Evolutionary conservation across 1,284 basidiomycete species (phyloP).

Genomic region (Ceratobasidium sp.): DNA sequence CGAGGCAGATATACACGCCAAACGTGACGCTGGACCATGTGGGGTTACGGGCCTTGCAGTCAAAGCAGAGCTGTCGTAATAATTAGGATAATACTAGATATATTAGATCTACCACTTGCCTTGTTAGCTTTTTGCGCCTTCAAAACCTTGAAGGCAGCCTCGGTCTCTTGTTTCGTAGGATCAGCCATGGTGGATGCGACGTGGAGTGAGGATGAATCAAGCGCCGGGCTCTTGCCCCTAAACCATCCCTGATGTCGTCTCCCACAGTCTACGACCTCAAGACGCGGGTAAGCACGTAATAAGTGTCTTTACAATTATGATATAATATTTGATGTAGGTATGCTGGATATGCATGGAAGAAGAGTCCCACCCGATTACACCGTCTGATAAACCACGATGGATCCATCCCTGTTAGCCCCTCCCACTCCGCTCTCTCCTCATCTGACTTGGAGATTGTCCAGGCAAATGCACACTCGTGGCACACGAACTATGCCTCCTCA

Average conservation of each 20-base stretch:
- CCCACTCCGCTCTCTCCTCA: background rate
- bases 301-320: background rate
- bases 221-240: slow-evolving; percentile 15
- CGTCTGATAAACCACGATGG: slow-evolving; percentile 42
- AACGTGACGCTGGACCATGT: slow-evolving; percentile 98
- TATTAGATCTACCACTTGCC: slow-evolving; percentile 59
- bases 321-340: background rate
- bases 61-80: slow-evolving; percentile 84
- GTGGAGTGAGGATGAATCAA: slow-evolving; percentile 29
- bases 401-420: slow-evolving; percentile 28
- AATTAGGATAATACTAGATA: background rate
- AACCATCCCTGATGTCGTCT: slow-evolving; percentile 6
- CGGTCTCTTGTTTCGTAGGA: slow-evolving; percentile 72
- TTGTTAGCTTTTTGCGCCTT: slow-evolving; percentile 90
- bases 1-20: slow-evolving; percentile 97
- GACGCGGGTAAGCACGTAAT: slow-evolving; percentile 9
- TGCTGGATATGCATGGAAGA: slow-evolving; percentile 46
- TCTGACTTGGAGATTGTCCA: background rate
- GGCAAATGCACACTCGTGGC: slow-evolving; percentile 42
- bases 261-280: slow-evolving; percentile 42
- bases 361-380: slow-evolving; percentile 40
- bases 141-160: slow-evolving; percentile 78
- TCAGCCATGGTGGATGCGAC: slow-evolving; percentile 45
- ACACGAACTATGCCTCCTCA: slow-evolving; percentile 39
- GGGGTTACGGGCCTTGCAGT: slow-evolving; percentile 96